Percentiles rank a stretch among this genome's conserved stretches.
Conservation (phyloP, 129 eudicot genomes). For the carrot (Daucus carota) region DNA sequence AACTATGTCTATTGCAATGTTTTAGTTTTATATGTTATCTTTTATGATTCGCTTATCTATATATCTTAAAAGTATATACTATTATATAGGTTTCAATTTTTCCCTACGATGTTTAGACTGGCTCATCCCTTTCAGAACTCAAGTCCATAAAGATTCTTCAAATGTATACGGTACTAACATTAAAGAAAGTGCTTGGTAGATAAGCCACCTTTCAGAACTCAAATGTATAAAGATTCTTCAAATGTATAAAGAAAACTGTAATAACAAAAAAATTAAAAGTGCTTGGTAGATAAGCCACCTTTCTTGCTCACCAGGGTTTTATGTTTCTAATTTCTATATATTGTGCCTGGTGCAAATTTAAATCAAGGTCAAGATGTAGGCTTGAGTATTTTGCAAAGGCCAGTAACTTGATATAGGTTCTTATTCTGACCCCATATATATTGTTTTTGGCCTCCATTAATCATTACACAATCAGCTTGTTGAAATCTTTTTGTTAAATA, state of each 20-base stretch:
- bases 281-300: background rate
- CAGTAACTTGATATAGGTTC: background rate
- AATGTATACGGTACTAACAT: too few species aligned
- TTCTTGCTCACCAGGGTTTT: background rate
- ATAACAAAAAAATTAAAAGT: background rate
- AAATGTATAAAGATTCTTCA: too few species aligned
- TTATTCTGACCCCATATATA: background rate
- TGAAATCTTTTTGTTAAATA: background rate
- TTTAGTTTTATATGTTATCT: background rate
- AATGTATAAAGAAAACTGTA: background rate
- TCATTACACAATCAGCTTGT: background rate
- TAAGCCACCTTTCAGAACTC: too few species aligned
- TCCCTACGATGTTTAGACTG: background rate
- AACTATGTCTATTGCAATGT: background rate
- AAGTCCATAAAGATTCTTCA: background rate
- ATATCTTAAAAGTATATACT: too few species aligned
- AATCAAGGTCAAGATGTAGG: background rate
- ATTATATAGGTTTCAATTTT: background rate
- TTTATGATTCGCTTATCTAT: background rate
- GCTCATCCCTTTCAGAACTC: background rate
- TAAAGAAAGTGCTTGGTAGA: too few species aligned
- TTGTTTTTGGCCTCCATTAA: background rate
- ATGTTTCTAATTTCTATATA: background rate
- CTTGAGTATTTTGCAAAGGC: background rate
- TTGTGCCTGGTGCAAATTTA: background rate